Evolutionary conservation across 176 grass and related monocot genomes (phyloP).

Genomic region (Oryza meyeriana): DNA sequence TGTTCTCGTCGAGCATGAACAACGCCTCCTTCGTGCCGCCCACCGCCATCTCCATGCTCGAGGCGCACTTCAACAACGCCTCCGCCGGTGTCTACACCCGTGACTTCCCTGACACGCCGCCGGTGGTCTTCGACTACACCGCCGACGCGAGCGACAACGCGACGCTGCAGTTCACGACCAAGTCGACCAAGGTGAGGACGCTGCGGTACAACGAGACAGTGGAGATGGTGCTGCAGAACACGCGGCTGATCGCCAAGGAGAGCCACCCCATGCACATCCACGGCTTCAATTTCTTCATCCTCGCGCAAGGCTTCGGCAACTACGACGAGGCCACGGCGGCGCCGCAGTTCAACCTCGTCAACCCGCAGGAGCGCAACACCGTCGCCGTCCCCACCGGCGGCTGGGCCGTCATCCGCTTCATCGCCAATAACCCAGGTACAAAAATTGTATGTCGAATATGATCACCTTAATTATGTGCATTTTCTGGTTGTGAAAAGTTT

Average conservation of each 20-base stretch:
- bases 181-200: slow-evolving; percentile 51
- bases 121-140: slow-evolving; percentile 53
- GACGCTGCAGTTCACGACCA: slow-evolving; percentile 29
- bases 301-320: slow-evolving; percentile 77
- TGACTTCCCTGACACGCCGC: slow-evolving; percentile 62
- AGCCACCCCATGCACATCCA: slow-evolving; percentile 82
- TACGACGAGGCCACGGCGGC: slow-evolving; percentile 15
- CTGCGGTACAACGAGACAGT: slow-evolving; percentile 52
- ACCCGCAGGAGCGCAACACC: slow-evolving; percentile 72
- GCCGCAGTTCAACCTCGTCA: slow-evolving; percentile 39
- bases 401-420: slow-evolving; percentile 69
- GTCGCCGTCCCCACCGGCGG: slow-evolving; percentile 57
- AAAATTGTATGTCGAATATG: neutral
- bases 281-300: slow-evolving; percentile 63
- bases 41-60: slow-evolving; percentile 38
- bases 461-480: too few relatives aligned
- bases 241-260: slow-evolving; percentile 50
- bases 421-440: slow-evolving; percentile 48
- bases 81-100: slow-evolving; percentile 38
- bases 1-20: slow-evolving; percentile 74
- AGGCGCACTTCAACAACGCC: slow-evolving; percentile 31
- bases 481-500: neutral
- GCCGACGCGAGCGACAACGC: neutral
- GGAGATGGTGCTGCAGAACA: slow-evolving; percentile 83
- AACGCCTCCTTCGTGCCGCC: slow-evolving; percentile 63